Evolutionary conservation across 805 yeast genomes (phyloP).

Genomic region (Debaryomyces prosopidis): DNA sequence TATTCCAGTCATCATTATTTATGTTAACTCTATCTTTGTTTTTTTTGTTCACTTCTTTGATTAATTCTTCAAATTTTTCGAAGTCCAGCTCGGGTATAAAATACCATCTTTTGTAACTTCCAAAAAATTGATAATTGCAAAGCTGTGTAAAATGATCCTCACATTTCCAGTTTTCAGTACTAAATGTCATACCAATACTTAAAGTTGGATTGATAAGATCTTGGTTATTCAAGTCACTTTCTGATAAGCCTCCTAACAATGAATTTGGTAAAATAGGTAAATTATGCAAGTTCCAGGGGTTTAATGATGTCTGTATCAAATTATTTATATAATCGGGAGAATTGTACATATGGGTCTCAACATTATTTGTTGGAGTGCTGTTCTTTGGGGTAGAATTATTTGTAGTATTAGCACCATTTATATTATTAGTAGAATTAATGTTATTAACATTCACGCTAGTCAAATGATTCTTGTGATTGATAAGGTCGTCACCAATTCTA

Average conservation of each 20-base stretch:
- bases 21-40: slow-evolving; percentile 15
- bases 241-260: slow-evolving; percentile 43
- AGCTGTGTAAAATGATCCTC: slow-evolving; percentile 62
- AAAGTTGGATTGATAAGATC: slow-evolving; percentile 46
- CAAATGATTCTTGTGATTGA: slow-evolving; percentile 23
- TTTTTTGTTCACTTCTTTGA: slow-evolving; percentile 18
- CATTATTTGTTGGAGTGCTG: background rate
- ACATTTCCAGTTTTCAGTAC: slow-evolving; percentile 56
- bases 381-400: slow-evolving; percentile 1
- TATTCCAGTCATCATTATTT: slow-evolving; percentile 21
- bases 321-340: slow-evolving; percentile 18
- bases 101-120: slow-evolving; percentile 60
- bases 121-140: slow-evolving; percentile 55
- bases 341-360: slow-evolving; percentile 17
- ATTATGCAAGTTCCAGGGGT: slow-evolving; percentile 62
- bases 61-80: slow-evolving; percentile 48
- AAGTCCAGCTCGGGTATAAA: slow-evolving; percentile 59
- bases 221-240: slow-evolving; percentile 42
- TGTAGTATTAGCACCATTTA: slow-evolving; percentile 2
- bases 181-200: slow-evolving; percentile 53
- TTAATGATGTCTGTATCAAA: slow-evolving; percentile 21
- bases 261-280: slow-evolving; percentile 52
- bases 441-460: slow-evolving; percentile 16
- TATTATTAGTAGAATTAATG: background rate
- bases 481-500: slow-evolving; percentile 27